phyloP scores from a whole-genome alignment of 202 grass and related monocot species.

The Dendrocalamus latiflorus region DNA sequence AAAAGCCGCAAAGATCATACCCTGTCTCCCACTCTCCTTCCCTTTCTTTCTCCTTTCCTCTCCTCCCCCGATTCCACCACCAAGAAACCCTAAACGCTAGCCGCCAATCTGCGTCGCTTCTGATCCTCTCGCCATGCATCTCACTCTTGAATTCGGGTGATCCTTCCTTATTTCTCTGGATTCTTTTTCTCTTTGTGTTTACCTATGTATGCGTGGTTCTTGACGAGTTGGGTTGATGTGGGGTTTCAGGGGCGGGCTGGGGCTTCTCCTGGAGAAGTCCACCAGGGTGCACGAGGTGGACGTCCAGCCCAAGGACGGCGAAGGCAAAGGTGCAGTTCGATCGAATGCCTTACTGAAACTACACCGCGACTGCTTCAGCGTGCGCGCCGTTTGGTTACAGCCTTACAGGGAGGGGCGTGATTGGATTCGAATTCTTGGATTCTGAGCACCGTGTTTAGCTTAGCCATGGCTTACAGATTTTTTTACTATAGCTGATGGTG shows the following conservation, averaged over 20 bases:
- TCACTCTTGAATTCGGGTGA: constrained; percentile 88
- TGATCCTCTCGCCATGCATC: constrained; percentile 43
- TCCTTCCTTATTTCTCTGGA: not conserved
- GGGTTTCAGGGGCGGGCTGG: constrained; percentile 69
- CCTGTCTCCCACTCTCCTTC: too few relatives aligned
- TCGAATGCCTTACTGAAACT: constrained; percentile 4
- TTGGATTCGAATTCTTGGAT: not conserved
- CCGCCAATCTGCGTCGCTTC: not conserved
- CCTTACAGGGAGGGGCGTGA: not conserved
- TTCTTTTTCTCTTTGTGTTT: not conserved
- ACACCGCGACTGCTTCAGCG: not conserved
- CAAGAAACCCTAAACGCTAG: constrained; percentile 12
- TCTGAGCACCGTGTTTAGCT: too few relatives aligned
- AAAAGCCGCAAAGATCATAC: too few relatives aligned
- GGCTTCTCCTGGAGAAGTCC: constrained; percentile 71
- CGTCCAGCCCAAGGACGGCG: constrained; percentile 33
- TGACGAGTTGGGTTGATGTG: not conserved
- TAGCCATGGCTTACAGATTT: too few relatives aligned
- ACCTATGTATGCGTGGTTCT: not conserved
- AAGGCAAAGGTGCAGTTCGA: constrained; percentile 46
- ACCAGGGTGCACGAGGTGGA: constrained; percentile 76
- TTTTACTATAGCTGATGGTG: too few relatives aligned
- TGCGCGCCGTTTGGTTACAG: not conserved
- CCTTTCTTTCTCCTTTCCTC: too few relatives aligned
- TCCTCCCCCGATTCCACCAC: not conserved